Conservation (phyloP, 192 early-diverging fungal species). For the Backusella luteola region DNA sequence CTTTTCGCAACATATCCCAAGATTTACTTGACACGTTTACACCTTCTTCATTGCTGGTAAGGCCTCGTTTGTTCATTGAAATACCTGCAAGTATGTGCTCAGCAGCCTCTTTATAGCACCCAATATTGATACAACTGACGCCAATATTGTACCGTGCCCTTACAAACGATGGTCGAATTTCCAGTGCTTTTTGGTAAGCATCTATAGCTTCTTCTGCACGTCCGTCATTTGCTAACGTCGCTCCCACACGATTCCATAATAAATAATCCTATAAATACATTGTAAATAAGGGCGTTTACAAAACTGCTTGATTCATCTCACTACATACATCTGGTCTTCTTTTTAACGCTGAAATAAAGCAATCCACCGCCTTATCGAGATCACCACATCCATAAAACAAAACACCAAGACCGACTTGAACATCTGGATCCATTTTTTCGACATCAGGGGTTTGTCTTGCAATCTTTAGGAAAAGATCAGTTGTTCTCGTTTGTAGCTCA, state of each 20-base stretch:
- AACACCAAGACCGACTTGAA: conserved; percentile 96
- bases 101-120: conserved; percentile 88
- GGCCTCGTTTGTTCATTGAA: conserved; percentile 40
- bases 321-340: conserved; percentile 60
- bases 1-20: conserved; percentile 60
- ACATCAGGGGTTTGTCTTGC: conserved; percentile 57
- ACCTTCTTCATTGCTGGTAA: conserved; percentile 27
- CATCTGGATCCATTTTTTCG: conserved; percentile 75
- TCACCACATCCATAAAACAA: conserved; percentile 92
- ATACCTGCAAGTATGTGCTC: conserved; percentile 90
- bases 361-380: conserved; percentile 95
- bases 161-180: conserved; percentile 93
- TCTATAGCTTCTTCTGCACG: conserved; percentile 82
- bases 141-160: conserved; percentile 96
- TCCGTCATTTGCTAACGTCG: conserved; percentile 89
- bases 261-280: conserved; percentile 68
- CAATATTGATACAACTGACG: conserved; percentile 91
- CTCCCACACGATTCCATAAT: conserved; percentile 96
- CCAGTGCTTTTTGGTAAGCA: conserved; percentile 91
- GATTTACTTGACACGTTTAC: conserved; percentile 61
- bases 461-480: conserved; percentile 76
- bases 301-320: neutral
- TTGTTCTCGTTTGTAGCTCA: conserved; percentile 61
- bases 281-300: neutral
- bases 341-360: conserved; percentile 90